A percentile compares a stretch with the other conserved stretches of the same genome.
Evolutionary conservation across 225 moss, liverwort and hornwort species (phyloP).

Genomic region (Marchantia polymorpha): DNA sequence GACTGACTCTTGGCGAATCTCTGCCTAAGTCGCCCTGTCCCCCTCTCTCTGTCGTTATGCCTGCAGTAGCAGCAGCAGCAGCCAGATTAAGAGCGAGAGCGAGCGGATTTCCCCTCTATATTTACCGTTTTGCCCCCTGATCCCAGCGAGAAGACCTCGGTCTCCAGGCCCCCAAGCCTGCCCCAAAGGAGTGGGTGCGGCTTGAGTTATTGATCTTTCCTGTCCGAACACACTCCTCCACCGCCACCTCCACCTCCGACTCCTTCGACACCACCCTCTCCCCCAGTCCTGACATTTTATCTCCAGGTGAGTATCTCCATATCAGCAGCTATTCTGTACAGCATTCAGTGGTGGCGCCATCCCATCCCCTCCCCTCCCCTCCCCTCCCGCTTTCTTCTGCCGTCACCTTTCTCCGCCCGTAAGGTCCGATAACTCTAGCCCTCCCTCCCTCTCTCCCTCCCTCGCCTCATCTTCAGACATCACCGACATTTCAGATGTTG

Average conservation of each 20-base stretch:
- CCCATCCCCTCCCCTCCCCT: neutral
- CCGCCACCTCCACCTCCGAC: neutral
- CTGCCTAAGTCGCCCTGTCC: neutral
- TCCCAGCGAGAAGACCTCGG: neutral
- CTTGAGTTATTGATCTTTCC: neutral
- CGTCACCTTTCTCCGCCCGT: neutral
- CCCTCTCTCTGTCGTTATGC: neutral
- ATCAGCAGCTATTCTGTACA: too few relatives aligned
- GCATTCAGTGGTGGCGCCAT: too few relatives aligned
- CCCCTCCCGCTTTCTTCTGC: neutral
- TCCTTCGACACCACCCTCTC: neutral
- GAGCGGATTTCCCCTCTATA: conserved; percentile 2
- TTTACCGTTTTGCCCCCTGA: neutral
- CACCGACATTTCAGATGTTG: neutral
- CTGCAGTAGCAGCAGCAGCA: neutral
- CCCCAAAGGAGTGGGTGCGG: too few relatives aligned
- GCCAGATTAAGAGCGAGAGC: neutral
- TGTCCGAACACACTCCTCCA: neutral
- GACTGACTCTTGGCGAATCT: conserved; percentile 8
- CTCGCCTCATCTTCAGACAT: neutral
- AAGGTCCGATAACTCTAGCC: neutral
- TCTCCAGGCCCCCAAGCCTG: too few relatives aligned
- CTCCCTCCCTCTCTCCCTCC: neutral
- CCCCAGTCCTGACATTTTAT: neutral
- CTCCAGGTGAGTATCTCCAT: neutral